Evolutionary conservation across 2,329 filamentous ascomycete species (phyloP), one percentile per base, ranked within the genome.

Genomic region (Colletotrichum spinosum): DNA sequence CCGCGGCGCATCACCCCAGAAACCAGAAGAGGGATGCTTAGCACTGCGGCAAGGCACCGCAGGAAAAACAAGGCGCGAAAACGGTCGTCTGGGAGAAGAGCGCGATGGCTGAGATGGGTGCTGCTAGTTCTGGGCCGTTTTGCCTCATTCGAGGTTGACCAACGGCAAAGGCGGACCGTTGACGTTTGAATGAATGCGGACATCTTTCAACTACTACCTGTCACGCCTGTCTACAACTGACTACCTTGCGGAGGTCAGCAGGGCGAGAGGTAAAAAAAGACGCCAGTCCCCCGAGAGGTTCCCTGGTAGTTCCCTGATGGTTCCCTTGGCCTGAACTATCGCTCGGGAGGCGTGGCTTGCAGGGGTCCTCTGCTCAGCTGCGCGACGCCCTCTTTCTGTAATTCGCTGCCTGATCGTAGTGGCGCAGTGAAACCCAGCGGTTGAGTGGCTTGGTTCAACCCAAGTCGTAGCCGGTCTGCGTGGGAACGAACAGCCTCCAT

Each of bases 401-500:
- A 67, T 67, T 67, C 64, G 60, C 60, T 67, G 64, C 60, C 64
- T 67, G 50, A 17, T 35, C 38, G 41, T 41, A 51, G 62, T 62
- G 62, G 62, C 62, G 62, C 62, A 65, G 62, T 65, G 49, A 35
- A 61, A 51, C 39, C 50, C 51, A 61, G 55, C 50, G 39, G 57
- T 46, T 62, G 45, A 65, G 62, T 65, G 62, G 62, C 62, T 65
- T 65, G 62, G 62, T 65, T 65, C 58, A 56, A 50, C 61, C 56
- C 35, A 46, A 61, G 61, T 65, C 51, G 58, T 58, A 56, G 51
- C 46, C 58, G 56, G 52, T 25, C 60, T 51, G 49, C 48, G 41
- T 59, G 60, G 55, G 25, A 25, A 25, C 25, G 25, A 25, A 8
- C 60, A 46, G 39, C 55, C 37, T 34, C 38, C 48, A 52, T 45